These are phyloP conservation scores for Venturia asperata DNA, from an alignment of 2,329 filamentous ascomycete genomes.

Conservation along the genomic window DNA sequence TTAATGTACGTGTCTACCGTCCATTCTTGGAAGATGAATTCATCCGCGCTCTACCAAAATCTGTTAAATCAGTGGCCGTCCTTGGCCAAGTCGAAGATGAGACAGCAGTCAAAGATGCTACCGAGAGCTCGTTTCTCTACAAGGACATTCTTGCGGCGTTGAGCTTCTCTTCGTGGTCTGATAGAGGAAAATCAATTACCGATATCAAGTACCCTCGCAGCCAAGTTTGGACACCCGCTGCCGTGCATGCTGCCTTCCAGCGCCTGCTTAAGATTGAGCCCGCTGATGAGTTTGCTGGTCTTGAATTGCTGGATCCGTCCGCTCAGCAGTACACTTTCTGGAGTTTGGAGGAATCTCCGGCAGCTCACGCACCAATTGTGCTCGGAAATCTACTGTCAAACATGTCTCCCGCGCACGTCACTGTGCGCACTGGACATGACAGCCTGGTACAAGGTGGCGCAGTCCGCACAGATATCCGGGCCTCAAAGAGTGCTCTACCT, in stretches of 20 bases:
- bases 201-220: conserved; percentile 87
- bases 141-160: conserved; percentile 84
- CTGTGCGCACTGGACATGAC: conserved; percentile 52
- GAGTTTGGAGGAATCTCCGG: conserved; percentile 71
- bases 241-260: conserved; percentile 15
- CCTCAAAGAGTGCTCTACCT: conserved; percentile 74
- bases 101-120: conserved; percentile 63
- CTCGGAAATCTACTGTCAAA: conserved; percentile 55
- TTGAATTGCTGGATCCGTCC: conserved; percentile 47
- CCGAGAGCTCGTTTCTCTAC: conserved; percentile 77
- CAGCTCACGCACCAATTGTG: conserved; percentile 54
- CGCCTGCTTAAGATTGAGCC: conserved; percentile 5
- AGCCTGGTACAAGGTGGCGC: conserved; percentile 66
- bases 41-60: conserved; percentile 69
- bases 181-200: conserved; percentile 53
- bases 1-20: conserved; percentile 89
- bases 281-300: conserved; percentile 19
- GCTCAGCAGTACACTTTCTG: conserved; percentile 88
- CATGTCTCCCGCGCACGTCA: conserved; percentile 46
- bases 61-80: conserved; percentile 69
- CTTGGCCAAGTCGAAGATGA: conserved; percentile 80
- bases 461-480: conserved; percentile 76
- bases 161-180: conserved; percentile 65
- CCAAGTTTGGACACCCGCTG: conserved; percentile 49
- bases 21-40: conserved; percentile 95